Percentiles rank a stretch among this genome's conserved stretches.
These are phyloP conservation scores for Calycina herbarum DNA, from an alignment of 2,329 filamentous ascomycete species.

Conservation along the genomic window DNA sequence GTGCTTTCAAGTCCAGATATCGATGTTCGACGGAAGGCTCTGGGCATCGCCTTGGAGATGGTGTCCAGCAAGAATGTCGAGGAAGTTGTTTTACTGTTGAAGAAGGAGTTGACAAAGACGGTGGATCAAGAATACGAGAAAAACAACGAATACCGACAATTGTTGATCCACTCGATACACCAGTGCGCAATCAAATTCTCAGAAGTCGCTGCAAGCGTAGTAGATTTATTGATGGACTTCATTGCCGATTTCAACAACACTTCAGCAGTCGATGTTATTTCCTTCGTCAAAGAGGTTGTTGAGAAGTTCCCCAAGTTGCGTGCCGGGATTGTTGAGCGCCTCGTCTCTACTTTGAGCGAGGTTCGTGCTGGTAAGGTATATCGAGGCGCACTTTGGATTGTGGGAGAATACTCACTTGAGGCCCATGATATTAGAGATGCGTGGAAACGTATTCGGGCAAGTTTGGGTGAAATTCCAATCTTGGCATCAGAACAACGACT, in stretches of 20 bases:
- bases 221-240: conserved; percentile 97
- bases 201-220: conserved; percentile 93
- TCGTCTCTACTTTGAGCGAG: conserved; percentile 88
- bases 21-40: conserved; percentile 89
- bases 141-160: conserved; percentile 90
- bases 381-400: conserved; percentile 93
- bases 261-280: conserved; percentile 95
- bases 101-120: conserved; percentile 97
- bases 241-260: conserved; percentile 98
- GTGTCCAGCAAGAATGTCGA: conserved; percentile 98
- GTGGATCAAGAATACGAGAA: conserved; percentile 99
- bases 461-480: conserved; percentile 94
- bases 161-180: conserved; percentile 96
- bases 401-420: conserved; percentile 94
- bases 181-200: conserved; percentile 99
- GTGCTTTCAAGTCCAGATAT: conserved; percentile 95
- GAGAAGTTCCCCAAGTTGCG: conserved; percentile 95
- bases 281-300: conserved; percentile 97
- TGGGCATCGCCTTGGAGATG: conserved; percentile 92
- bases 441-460: conserved; percentile 93
- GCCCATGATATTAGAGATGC: conserved; percentile 93
- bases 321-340: conserved; percentile 79
- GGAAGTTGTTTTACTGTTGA: conserved; percentile 91
- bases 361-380: conserved; percentile 97
- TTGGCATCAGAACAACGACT: conserved; percentile 91